Evolutionary conservation across 2,329 filamentous ascomycete species (phyloP).

Genomic region (Stemphylium lycopersici): DNA sequence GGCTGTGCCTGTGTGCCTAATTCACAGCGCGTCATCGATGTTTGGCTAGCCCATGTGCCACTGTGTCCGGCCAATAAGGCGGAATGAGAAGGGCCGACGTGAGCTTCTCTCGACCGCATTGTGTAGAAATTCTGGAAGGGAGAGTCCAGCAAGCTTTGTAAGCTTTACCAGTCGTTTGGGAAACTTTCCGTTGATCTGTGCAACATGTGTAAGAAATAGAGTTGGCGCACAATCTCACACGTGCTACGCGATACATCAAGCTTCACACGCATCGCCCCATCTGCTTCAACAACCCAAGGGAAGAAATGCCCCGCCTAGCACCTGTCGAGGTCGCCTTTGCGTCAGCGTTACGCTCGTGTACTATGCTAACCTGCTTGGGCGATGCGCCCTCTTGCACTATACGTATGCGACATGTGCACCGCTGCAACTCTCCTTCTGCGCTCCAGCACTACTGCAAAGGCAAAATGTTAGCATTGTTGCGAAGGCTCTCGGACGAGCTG

Average conservation of each 20-base stretch:
- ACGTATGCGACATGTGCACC: not conserved
- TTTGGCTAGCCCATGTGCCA: not conserved
- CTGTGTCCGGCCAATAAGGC: not conserved
- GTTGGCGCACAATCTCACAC: not conserved
- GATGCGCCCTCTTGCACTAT: no score
- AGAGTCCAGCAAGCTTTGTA: not conserved
- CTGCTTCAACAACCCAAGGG: no score
- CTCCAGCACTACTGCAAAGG: not conserved
- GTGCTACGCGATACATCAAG: no score
- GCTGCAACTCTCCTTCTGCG: no score
- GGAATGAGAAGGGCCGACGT: conserved; percentile 7
- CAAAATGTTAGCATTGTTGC: not conserved
- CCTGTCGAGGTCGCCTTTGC: no score
- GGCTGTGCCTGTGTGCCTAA: conserved; percentile 3
- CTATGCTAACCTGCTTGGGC: no score
- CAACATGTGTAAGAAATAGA: not conserved
- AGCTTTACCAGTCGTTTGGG: not conserved
- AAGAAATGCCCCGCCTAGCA: no score
- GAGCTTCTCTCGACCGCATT: not conserved
- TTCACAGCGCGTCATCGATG: conserved; percentile 15
- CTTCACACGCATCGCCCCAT: no score
- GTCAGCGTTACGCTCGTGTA: no score
- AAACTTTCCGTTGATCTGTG: not conserved
- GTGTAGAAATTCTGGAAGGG: not conserved
- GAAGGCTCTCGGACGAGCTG: no score